phyloP scores from a whole-genome alignment of 371 early-diverging fungal species.

The Apophysomyces variabilis region DNA sequence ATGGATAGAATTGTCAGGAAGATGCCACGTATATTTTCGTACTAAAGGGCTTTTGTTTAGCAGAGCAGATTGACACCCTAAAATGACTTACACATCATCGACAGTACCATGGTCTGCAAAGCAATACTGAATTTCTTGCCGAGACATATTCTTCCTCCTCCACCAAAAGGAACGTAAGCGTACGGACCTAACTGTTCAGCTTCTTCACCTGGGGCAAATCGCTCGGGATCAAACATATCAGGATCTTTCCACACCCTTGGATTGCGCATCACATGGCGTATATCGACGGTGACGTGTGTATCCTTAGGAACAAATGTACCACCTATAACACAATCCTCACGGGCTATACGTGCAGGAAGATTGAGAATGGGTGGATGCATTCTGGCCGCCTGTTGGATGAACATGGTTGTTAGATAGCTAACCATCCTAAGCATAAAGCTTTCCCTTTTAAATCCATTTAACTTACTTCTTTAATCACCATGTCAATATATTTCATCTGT shows the following conservation, averaged over 20 bases:
- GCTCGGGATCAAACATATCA: conserved; percentile 27
- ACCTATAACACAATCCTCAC: conserved; percentile 16
- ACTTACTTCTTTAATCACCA: conserved; percentile 18
- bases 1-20: conserved; percentile 21
- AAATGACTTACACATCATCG: conserved; percentile 27
- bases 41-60: neutral
- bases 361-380: conserved; percentile 13
- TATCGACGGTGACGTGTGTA: conserved; percentile 12
- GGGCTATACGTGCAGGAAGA: conserved; percentile 4
- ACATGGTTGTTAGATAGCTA: neutral
- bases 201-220: conserved; percentile 28
- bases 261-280: conserved; percentile 23
- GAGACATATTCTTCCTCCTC: conserved; percentile 20
- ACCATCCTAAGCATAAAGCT: neutral
- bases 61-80: neutral
- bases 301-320: conserved; percentile 23
- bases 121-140: conserved; percentile 26
- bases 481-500: conserved; percentile 11
- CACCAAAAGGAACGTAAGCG: conserved; percentile 20
- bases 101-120: conserved; percentile 19
- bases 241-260: conserved; percentile 31
- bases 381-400: conserved; percentile 6
- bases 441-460: no score
- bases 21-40: conserved; percentile 17
- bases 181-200: conserved; percentile 7